Conservation (phyloP, 345 rosid species). For the Populus davidiana region DNA sequence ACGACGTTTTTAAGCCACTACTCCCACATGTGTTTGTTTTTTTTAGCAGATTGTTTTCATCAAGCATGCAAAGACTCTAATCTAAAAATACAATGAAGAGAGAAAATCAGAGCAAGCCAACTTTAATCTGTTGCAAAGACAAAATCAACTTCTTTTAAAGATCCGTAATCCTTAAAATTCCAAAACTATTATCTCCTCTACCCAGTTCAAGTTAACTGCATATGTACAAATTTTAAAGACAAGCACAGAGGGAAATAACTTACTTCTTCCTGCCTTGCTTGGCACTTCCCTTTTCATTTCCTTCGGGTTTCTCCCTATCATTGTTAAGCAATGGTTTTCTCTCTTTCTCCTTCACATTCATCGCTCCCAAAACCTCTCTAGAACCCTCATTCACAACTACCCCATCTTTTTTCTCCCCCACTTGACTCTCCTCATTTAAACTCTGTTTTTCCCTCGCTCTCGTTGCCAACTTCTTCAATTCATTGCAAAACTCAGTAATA, state of each 20-base stretch:
- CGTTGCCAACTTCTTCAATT: constrained; percentile 70
- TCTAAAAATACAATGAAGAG: too few species aligned
- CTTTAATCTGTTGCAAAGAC: background rate
- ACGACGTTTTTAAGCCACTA: background rate
- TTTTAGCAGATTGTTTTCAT: too few species aligned
- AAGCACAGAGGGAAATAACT: constrained; percentile 9
- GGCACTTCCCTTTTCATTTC: constrained; percentile 32
- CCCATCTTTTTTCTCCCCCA: constrained; percentile 19
- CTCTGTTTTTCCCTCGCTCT: constrained; percentile 59
- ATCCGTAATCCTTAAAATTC: background rate
- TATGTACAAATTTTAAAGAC: background rate
- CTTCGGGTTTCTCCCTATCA: constrained; percentile 34
- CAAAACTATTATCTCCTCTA: background rate
- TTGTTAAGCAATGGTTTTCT: constrained; percentile 58
- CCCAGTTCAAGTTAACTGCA: background rate
- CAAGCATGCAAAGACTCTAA: too few species aligned
- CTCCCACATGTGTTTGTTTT: background rate
- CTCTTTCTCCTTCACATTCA: constrained; percentile 43
- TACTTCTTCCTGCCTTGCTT: constrained; percentile 55
- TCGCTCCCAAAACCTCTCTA: constrained; percentile 31
- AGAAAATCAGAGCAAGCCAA: background rate
- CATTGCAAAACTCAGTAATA: constrained; percentile 76
- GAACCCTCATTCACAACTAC: constrained; percentile 27
- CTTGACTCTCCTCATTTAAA: constrained; percentile 26
- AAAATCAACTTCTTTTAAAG: too few species aligned